phyloP scores from a whole-genome alignment of 2,329 filamentous ascomycete genomes.

The Cercospora sojina region DNA sequence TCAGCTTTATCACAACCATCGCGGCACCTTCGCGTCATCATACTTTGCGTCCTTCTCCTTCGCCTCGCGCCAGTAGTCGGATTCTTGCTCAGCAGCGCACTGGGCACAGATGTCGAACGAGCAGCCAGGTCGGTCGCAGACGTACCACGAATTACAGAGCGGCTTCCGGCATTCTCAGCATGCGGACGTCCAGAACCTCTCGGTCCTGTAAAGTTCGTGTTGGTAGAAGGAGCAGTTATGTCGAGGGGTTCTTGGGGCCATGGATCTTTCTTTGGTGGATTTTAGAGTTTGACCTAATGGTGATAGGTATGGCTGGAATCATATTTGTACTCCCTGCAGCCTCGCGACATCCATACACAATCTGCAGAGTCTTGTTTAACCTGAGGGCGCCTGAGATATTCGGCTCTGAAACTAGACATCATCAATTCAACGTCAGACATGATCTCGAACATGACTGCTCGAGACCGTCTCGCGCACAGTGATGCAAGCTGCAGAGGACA shows the following conservation, averaged over 20 bases:
- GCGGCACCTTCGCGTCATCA: slow-evolving; percentile 1
- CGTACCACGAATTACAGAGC: background rate
- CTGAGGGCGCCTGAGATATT: background rate
- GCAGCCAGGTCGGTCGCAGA: background rate
- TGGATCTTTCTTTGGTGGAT: background rate
- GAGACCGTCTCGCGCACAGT: background rate
- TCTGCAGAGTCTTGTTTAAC: background rate
- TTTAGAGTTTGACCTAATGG: background rate
- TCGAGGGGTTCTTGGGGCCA: background rate
- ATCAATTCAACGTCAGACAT: background rate
- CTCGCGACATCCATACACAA: background rate
- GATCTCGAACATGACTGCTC: background rate
- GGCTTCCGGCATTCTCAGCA: background rate
- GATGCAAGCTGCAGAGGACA: background rate
- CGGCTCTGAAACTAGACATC: background rate
- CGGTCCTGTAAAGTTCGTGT: background rate
- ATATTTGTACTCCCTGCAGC: background rate
- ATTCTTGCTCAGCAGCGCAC: background rate
- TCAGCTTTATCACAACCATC: background rate
- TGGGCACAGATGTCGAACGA: background rate
- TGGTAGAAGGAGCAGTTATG: background rate
- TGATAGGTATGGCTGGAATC: background rate
- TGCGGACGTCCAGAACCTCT: background rate
- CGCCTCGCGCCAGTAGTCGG: background rate
- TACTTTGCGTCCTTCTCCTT: background rate